A percentile compares a stretch with the other conserved stretches of the same genome.
These are phyloP conservation scores for Boletus semigastroideus DNA, from an alignment of 1,284 basidiomycete genomes.

Conservation along the genomic window DNA sequence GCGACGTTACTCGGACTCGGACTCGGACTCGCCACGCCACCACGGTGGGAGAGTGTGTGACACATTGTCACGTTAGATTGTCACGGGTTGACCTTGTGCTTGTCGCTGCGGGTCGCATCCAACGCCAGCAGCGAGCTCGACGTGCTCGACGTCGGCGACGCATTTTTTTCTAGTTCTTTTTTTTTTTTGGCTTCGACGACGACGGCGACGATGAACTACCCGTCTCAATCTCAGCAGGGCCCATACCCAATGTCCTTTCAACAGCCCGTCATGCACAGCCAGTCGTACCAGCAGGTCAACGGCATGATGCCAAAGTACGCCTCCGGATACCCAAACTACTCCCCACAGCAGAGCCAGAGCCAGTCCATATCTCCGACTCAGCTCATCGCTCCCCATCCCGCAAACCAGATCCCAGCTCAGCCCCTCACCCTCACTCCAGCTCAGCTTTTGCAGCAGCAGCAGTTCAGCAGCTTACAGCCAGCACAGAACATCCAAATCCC, in stretches of 20 bases:
- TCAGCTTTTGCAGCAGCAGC: slow-evolving; percentile 32
- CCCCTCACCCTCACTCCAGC: slow-evolving; percentile 32
- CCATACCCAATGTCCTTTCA: slow-evolving; percentile 28
- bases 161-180: neutral
- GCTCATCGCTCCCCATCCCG: slow-evolving; percentile 20
- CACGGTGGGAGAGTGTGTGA: slow-evolving; percentile 16
- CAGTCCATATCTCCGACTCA: slow-evolving; percentile 30
- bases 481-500: slow-evolving; percentile 2
- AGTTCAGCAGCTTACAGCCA: slow-evolving; percentile 14
- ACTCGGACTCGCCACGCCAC: neutral
- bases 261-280: slow-evolving; percentile 17
- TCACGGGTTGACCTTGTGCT: slow-evolving; percentile 20
- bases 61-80: slow-evolving; percentile 23
- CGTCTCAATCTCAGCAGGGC: slow-evolving; percentile 21
- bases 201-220: slow-evolving; percentile 26
- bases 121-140: slow-evolving; percentile 6
- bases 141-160: slow-evolving; percentile 6
- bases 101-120: slow-evolving; percentile 8
- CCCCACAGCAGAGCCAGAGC: slow-evolving; percentile 3
- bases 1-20: neutral
- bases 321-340: slow-evolving; percentile 14
- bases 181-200: neutral
- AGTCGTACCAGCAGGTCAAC: slow-evolving; percentile 18
- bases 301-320: slow-evolving; percentile 24
- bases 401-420: slow-evolving; percentile 15